A percentile compares a stretch with the other conserved stretches of the same genome.
phyloP scores from a whole-genome alignment of 306 rosid genomes.

The Prunus dulcis region DNA sequence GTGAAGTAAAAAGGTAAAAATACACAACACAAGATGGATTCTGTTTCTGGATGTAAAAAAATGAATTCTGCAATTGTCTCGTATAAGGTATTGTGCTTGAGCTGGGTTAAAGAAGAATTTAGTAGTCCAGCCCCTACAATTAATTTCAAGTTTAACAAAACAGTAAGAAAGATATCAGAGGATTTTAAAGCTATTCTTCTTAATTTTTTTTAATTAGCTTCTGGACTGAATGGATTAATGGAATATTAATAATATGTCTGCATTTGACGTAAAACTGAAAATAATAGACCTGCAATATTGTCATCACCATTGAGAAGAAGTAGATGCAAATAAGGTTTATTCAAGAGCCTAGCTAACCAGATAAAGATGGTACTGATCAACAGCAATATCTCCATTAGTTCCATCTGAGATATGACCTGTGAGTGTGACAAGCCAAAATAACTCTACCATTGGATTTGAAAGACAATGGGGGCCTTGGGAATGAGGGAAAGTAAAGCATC shows the following conservation, averaged over 20 bases:
- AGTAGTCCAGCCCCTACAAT: not conserved
- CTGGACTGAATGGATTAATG: too few species aligned
- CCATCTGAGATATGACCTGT: slow-evolving; percentile 58
- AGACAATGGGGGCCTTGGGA: not conserved
- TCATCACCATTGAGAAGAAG: too few species aligned
- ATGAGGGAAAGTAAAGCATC: too few species aligned
- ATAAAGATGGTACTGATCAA: slow-evolving; percentile 74
- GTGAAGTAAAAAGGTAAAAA: too few species aligned
- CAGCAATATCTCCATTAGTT: slow-evolving; percentile 65
- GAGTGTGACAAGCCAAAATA: not conserved
- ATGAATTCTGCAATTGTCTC: too few species aligned
- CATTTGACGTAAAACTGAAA: too few species aligned
- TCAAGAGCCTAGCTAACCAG: slow-evolving; percentile 25
- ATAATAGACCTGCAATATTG: too few species aligned
- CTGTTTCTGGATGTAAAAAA: too few species aligned
- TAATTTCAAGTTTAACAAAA: not conserved
- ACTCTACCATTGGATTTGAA: not conserved
- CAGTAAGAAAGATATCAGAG: not conserved
- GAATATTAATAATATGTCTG: too few species aligned
- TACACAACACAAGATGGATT: too few species aligned
- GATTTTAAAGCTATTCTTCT: too few species aligned
- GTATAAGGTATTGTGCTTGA: not conserved
- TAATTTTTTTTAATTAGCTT: too few species aligned
- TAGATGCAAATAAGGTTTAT: not conserved
- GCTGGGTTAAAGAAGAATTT: not conserved